phyloP scores from a whole-genome alignment of 139 green algal genomes.

The Picochlorum sp. region DNA sequence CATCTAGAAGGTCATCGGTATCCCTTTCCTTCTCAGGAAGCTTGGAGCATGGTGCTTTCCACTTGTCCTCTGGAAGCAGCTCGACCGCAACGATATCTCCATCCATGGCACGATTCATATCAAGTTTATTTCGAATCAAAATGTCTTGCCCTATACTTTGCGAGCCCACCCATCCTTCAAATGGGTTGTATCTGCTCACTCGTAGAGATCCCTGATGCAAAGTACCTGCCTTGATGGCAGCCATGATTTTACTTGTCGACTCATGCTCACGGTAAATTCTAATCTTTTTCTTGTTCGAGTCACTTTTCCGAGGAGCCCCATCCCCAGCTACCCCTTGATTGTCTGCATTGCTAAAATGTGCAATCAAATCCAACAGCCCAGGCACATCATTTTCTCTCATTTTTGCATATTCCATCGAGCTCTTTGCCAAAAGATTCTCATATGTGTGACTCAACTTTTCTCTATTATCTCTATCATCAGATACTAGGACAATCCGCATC shows the following conservation, averaged over 20 bases:
- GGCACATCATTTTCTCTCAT: slow-evolving; percentile 23
- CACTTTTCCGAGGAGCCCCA: neutral
- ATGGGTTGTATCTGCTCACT: slow-evolving; percentile 72
- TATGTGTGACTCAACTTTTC: slow-evolving; percentile 50
- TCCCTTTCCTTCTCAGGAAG: slow-evolving; percentile 22
- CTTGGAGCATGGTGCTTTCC: slow-evolving; percentile 30
- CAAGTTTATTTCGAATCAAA: slow-evolving; percentile 51
- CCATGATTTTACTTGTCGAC: slow-evolving; percentile 51
- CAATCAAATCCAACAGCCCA: slow-evolving; percentile 63
- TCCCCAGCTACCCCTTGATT: neutral
- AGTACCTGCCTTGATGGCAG: slow-evolving; percentile 66
- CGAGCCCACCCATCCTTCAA: slow-evolving; percentile 64
- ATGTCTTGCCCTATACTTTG: slow-evolving; percentile 66
- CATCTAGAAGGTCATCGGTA: neutral
- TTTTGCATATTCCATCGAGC: slow-evolving; percentile 25
- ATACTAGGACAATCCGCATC: slow-evolving; percentile 71
- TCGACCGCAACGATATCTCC: slow-evolving; percentile 64
- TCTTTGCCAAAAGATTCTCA: slow-evolving; percentile 42
- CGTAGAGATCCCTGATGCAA: slow-evolving; percentile 65
- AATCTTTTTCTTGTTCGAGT: slow-evolving; percentile 41
- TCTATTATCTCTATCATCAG: slow-evolving; percentile 80
- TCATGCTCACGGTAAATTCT: slow-evolving; percentile 74
- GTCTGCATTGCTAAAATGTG: slow-evolving; percentile 13
- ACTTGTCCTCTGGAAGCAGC: slow-evolving; percentile 73
- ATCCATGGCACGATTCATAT: slow-evolving; percentile 80